phyloP scores from a whole-genome alignment of 179 eudicot genomes.

The Nepenthes alata region DNA sequence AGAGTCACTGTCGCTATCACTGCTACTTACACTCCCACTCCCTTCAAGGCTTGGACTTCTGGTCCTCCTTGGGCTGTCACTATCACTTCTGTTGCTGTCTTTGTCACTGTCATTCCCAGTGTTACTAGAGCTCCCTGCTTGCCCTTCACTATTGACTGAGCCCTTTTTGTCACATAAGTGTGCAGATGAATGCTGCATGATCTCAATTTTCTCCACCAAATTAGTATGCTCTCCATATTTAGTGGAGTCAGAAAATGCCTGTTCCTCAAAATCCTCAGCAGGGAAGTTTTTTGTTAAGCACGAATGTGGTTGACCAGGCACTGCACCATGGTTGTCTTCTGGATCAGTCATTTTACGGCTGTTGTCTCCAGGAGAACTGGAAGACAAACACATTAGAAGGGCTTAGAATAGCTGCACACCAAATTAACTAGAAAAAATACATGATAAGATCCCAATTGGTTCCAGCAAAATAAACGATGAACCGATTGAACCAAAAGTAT shows the following conservation, averaged over 20 bases:
- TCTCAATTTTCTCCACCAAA: constrained; percentile 39
- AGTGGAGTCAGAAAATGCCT: constrained; percentile 17
- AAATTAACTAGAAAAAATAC: neutral
- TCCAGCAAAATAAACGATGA: too few relatives aligned
- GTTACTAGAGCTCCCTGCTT: constrained; percentile 46
- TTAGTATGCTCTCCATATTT: constrained; percentile 29
- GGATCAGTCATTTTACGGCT: constrained; percentile 25
- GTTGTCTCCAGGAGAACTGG: constrained; percentile 62
- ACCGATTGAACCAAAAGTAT: too few relatives aligned
- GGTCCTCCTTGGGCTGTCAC: constrained; percentile 50
- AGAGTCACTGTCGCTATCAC: constrained; percentile 88
- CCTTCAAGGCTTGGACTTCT: constrained; percentile 65
- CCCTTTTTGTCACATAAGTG: constrained; percentile 54
- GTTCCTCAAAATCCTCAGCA: constrained; percentile 30
- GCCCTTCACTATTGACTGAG: constrained; percentile 41
- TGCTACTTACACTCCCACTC: constrained; percentile 76
- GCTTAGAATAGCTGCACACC: neutral
- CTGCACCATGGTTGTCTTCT: constrained; percentile 24
- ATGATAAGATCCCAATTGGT: neutral
- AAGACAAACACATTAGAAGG: constrained; percentile 8
- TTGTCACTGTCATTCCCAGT: constrained; percentile 62
- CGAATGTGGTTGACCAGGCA: constrained; percentile 20
- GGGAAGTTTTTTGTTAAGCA: constrained; percentile 20
- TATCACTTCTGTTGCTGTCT: constrained; percentile 42
- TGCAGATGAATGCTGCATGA: constrained; percentile 36